A percentile compares a stretch with the other conserved stretches of the same genome.
Conservation (phyloP, 306 rosid genomes). For the Senna siamea region DNA sequence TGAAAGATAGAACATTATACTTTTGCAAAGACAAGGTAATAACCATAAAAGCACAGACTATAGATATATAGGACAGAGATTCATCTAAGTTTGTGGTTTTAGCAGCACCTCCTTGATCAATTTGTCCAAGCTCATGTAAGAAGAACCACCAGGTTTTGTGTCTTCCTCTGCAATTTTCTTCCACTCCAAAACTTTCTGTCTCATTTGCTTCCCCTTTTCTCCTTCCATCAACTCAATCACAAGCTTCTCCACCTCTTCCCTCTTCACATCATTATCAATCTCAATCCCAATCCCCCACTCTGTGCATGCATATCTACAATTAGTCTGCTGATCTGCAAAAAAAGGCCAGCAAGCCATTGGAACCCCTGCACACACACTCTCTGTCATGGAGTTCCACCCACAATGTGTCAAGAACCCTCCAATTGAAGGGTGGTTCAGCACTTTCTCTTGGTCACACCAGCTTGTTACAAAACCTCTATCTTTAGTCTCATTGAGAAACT, state of each 20-base stretch:
- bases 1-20: no score
- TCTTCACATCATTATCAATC: conserved; percentile 4
- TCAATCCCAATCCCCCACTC: conserved; percentile 40
- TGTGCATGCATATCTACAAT: conserved; percentile 11
- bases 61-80: no score
- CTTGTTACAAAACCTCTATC: conserved; percentile 22
- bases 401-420: conserved; percentile 12
- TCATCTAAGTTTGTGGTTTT: neutral
- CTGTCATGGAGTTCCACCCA: neutral
- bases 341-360: conserved; percentile 40
- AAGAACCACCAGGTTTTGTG: neutral
- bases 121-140: neutral
- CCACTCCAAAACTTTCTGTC: neutral
- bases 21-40: no score
- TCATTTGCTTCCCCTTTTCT: conserved; percentile 18
- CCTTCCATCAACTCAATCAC: conserved; percentile 37
- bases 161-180: neutral
- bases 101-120: neutral
- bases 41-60: no score
- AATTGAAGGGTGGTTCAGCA: conserved; percentile 1
- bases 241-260: conserved; percentile 13
- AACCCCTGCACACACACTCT: conserved; percentile 24
- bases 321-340: conserved; percentile 16
- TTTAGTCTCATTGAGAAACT: conserved; percentile 24
- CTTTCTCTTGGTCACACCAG: conserved; percentile 42